Conservation (phyloP, 2,329 filamentous ascomycete species). For the Aspergillus sp. region DNA sequence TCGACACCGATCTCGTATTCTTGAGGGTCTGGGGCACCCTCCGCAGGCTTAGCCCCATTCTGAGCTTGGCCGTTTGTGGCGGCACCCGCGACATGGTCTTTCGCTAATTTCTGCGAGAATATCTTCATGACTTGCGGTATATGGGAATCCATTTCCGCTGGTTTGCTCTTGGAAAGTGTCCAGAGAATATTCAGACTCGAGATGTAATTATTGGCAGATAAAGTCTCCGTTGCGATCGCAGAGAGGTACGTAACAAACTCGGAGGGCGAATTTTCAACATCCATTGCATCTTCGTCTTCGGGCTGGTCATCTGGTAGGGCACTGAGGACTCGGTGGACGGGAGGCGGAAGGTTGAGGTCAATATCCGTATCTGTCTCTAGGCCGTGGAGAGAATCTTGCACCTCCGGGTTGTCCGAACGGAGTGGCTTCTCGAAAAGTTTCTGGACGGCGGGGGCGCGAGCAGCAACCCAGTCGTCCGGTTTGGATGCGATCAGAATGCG, state of each 20-base stretch:
- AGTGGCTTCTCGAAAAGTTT: conserved; percentile 88
- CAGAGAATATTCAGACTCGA: conserved; percentile 91
- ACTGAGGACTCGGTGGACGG: conserved; percentile 79
- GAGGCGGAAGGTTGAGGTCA: conserved; percentile 69
- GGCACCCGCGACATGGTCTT: conserved; percentile 83
- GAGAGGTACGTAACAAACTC: conserved; percentile 86
- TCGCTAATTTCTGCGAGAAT: conserved; percentile 84
- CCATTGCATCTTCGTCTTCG: conserved; percentile 80
- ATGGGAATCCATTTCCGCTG: conserved; percentile 85
- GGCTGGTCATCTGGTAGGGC: conserved; percentile 78
- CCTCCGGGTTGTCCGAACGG: conserved; percentile 82
- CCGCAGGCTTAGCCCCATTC: conserved; percentile 38
- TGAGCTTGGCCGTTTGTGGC: conserved; percentile 49
- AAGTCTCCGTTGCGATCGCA: conserved; percentile 80
- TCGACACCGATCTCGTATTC: conserved; percentile 87
- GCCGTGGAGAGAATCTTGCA: conserved; percentile 87
- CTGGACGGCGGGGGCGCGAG: conserved; percentile 74
- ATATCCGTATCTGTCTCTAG: conserved; percentile 69
- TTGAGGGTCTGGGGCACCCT: conserved; percentile 61
- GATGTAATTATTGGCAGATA: conserved; percentile 77
- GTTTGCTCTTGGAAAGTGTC: conserved; percentile 82
- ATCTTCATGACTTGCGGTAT: conserved; percentile 89
- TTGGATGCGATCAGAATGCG: conserved; percentile 87
- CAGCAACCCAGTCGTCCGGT: conserved; percentile 84
- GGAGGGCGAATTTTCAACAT: conserved; percentile 72